phyloP scores from a whole-genome alignment of 1,284 basidiomycete species.

The Cryptococcus maquisensis region DNA sequence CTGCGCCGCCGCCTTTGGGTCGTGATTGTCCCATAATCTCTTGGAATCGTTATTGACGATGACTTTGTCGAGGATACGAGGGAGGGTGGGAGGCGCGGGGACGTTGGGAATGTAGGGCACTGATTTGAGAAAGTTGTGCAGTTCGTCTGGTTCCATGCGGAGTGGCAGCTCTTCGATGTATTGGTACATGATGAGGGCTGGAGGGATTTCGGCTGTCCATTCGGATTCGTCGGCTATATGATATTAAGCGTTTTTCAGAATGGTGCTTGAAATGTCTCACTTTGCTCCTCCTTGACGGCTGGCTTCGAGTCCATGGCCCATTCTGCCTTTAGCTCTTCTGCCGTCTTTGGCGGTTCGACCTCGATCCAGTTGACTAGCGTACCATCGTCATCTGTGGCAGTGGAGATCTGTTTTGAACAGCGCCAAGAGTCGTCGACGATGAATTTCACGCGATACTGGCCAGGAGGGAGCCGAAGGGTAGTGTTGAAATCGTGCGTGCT shows the following conservation, averaged over 20 bases:
- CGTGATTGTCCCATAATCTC: constrained; percentile 32
- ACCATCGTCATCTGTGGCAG: constrained; percentile 91
- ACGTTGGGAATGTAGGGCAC: constrained; percentile 54
- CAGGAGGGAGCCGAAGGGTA: constrained; percentile 65
- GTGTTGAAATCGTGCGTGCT: constrained; percentile 51
- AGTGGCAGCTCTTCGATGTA: constrained; percentile 71
- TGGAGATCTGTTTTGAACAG: constrained; percentile 68
- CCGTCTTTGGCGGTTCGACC: constrained; percentile 44
- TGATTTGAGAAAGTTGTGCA: constrained; percentile 37
- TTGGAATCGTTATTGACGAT: constrained; percentile 68
- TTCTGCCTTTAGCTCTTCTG: constrained; percentile 44
- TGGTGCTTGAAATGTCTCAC: constrained; percentile 19
- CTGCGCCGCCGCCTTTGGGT: constrained; percentile 11
- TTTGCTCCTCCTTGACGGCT: constrained; percentile 32
- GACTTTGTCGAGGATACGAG: constrained; percentile 87
- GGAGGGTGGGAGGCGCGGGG: constrained; percentile 78
- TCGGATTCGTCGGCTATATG: constrained; percentile 39
- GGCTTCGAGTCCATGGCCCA: constrained; percentile 43
- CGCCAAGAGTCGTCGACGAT: constrained; percentile 90
- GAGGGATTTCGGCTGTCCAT: constrained; percentile 75
- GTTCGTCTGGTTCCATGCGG: constrained; percentile 48
- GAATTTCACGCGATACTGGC: constrained; percentile 94
- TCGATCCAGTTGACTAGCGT: constrained; percentile 92
- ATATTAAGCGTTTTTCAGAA: background rate
- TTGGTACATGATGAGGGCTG: constrained; percentile 70